Base-by-base conservation (phyloP, 2,329 filamentous ascomycete species). In the Aspergillus awamori region DNA sequence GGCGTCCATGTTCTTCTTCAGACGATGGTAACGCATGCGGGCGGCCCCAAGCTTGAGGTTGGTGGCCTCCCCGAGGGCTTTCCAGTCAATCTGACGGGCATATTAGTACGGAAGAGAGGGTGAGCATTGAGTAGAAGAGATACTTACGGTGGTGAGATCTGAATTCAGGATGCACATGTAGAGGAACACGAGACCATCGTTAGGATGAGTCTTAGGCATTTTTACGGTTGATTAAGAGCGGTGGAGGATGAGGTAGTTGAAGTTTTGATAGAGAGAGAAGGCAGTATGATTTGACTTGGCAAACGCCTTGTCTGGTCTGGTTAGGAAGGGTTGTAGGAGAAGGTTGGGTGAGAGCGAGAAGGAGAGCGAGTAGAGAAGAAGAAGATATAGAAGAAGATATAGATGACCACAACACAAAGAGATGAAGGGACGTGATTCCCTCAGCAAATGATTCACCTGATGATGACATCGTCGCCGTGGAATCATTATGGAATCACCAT, bases 131-230 rank as follows among this genome's bases (percentile, higher is more conserved):
- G 33, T 8, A 2, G 8, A 13, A 8, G 26, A 13, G 47, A n/a
- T 20, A 22, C 75, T 65, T 71, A 78, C 78, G n/a, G 66, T 66
- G 65, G 72, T 76, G 64, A 71, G 69, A 45, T 78, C 74, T 5
- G 76, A 75, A 53, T 76, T 74, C 60, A 76, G 69, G 24, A 80
- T 67, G 63, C 77, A 81, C 30, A 75, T 69, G 65, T 78, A 80
- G 26, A 82, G 71, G 62, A 81, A 81, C 66, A 72, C 71, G 28
- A 79, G 66, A 59, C 74, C 77, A 55, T 76, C 74, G 49, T 79
- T 76, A 4, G 75, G 66, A 61, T 76, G 73, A 22, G 74, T 72
- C 59, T 76, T 77, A 15, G 74, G 73, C 77, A 63, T 65, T n/a
- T 20, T 60, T 45, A 36, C 20, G 39, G 43, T 8, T 24, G 24